Evolutionary conservation across 345 rosid species (phyloP).

Genomic region (Capsella bursapastoris): DNA sequence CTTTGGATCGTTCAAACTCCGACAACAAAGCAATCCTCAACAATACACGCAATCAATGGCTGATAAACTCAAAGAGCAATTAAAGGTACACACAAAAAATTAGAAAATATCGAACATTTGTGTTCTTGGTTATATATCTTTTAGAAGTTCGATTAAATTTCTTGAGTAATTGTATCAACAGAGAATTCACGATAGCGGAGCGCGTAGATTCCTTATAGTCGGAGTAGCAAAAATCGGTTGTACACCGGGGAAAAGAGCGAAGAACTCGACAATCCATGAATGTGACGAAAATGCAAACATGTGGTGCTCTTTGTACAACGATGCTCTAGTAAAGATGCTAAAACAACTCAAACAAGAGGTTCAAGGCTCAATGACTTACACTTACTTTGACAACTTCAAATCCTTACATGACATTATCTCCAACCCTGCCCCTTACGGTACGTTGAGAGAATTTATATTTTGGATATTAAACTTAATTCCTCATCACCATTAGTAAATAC

Average conservation of each 20-base stretch:
- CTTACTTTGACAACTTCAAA: slow-evolving; percentile 60
- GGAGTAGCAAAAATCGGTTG: slow-evolving; percentile 69
- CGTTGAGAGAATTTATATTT: background rate
- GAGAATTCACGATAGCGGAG: slow-evolving; percentile 53
- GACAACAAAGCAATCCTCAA: slow-evolving; percentile 45
- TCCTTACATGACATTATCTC: slow-evolving; percentile 49
- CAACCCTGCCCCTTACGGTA: slow-evolving; percentile 60
- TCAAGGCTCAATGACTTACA: slow-evolving; percentile 49
- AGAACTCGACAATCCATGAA: slow-evolving; percentile 42
- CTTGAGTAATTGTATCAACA: slow-evolving; percentile 23
- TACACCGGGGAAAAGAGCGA: slow-evolving; percentile 53
- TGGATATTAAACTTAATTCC: background rate
- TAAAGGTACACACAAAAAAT: slow-evolving; percentile 53
- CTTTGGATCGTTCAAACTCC: slow-evolving; percentile 48
- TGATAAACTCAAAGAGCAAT: slow-evolving; percentile 51
- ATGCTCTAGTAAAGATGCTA: slow-evolving; percentile 50
- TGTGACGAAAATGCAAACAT: slow-evolving; percentile 55
- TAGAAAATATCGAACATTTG: background rate
- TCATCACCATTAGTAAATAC: background rate
- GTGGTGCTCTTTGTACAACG: slow-evolving; percentile 55
- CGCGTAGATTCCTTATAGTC: slow-evolving; percentile 55
- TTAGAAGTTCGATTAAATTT: background rate
- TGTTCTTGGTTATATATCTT: background rate
- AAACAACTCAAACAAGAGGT: slow-evolving; percentile 49
- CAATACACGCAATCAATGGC: slow-evolving; percentile 54